phyloP scores from a whole-genome alignment of 2,329 filamentous ascomycete species.

The Dactylellina haptotyla region DNA sequence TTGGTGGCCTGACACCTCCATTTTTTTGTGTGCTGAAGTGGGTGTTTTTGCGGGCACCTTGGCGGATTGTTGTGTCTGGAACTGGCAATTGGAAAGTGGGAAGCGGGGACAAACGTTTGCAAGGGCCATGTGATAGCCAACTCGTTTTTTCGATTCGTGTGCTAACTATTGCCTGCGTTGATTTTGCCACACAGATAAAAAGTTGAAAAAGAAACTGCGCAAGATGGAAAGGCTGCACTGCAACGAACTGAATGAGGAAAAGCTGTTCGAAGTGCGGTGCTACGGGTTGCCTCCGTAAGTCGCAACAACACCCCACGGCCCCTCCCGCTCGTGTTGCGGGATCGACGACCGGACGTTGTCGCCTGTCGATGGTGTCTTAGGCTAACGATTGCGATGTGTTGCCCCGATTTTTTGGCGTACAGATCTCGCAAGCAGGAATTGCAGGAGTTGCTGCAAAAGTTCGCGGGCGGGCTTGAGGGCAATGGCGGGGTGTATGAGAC shows the following conservation, averaged over 20 bases:
- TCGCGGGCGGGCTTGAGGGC: conserved; percentile 72
- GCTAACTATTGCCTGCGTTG: conserved; percentile 25
- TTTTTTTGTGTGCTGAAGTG: conserved; percentile 26
- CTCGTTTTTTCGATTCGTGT: conserved; percentile 3
- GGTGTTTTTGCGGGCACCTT: conserved; percentile 12
- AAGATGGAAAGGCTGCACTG: conserved; percentile 75
- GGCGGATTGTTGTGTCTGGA: conserved; percentile 17
- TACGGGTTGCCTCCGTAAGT: conserved; percentile 71
- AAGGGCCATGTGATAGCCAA: conserved; percentile 25
- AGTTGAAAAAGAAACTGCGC: conserved; percentile 76
- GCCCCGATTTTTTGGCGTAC: neutral
- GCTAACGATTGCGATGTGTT: conserved; percentile 31
- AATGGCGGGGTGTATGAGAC: conserved; percentile 33
- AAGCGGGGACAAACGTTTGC: conserved; percentile 28
- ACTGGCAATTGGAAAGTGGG: conserved; percentile 24
- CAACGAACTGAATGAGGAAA: conserved; percentile 76
- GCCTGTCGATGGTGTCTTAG: neutral
- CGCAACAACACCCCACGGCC: neutral
- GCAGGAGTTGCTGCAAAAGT: conserved; percentile 76
- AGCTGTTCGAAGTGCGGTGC: conserved; percentile 83
- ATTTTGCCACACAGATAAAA: conserved; percentile 62
- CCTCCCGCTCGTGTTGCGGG: conserved; percentile 4
- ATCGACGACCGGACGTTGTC: neutral
- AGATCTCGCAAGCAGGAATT: conserved; percentile 78
- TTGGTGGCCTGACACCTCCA: conserved; percentile 23